phyloP scores from a whole-genome alignment of 2,329 filamentous ascomycete species.

The Arthrinium phaeospermum region DNA sequence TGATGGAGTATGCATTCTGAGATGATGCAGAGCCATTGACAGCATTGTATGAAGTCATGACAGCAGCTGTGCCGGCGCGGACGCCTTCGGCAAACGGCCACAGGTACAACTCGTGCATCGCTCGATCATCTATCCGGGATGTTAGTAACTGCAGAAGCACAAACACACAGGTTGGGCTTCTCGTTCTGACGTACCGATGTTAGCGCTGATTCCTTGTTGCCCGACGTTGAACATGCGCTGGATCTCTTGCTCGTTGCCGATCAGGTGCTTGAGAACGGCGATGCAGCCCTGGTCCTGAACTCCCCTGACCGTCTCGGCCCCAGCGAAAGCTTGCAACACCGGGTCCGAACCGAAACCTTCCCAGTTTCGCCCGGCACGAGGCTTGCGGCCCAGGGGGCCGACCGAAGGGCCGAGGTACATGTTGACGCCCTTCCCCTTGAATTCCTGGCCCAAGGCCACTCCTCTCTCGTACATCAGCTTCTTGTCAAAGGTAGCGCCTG shows the following conservation, averaged over 20 bases:
- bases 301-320: conserved; percentile 57
- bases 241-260: conserved; percentile 59
- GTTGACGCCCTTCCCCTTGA: conserved; percentile 75
- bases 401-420: conserved; percentile 74
- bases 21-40: conserved; percentile 71
- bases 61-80: conserved; percentile 74
- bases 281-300: conserved; percentile 63
- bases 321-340: conserved; percentile 62
- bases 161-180: no score
- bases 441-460: conserved; percentile 72
- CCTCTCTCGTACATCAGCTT: conserved; percentile 71
- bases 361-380: conserved; percentile 76
- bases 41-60: conserved; percentile 85
- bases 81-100: conserved; percentile 84
- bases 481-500: conserved; percentile 78
- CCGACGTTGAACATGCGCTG: conserved; percentile 62
- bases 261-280: conserved; percentile 61
- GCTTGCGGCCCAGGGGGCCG: conserved; percentile 74
- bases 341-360: conserved; percentile 77
- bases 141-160: conserved; percentile 19
- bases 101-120: conserved; percentile 73
- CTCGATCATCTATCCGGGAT: conserved; percentile 35
- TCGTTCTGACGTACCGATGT: conserved; percentile 60
- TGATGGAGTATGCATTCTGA: conserved; percentile 72
- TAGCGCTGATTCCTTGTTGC: conserved; percentile 64